Evolutionary conservation across 1,284 basidiomycete genomes (phyloP).

Genomic region (Melampsora larici-populina): DNA sequence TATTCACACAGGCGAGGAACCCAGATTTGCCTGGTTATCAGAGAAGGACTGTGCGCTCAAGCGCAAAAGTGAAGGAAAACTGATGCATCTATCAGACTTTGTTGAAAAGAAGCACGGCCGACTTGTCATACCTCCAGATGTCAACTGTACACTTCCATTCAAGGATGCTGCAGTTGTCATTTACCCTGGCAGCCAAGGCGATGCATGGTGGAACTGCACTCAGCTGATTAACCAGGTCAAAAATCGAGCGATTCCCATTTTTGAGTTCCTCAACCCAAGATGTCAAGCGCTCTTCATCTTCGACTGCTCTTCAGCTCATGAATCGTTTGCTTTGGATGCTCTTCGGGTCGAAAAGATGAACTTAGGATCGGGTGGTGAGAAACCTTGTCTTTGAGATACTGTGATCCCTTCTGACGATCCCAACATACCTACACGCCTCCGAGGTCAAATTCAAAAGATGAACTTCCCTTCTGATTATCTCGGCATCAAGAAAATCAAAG

Average conservation of each 20-base stretch:
- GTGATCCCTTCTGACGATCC: background rate
- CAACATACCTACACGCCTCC: background rate
- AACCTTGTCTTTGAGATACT: background rate
- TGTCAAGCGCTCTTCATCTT: too few relatives aligned
- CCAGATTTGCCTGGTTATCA: too few relatives aligned
- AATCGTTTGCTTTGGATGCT: too few relatives aligned
- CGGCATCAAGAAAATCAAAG: too few relatives aligned
- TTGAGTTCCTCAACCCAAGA: background rate
- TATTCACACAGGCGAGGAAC: background rate
- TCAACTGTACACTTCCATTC: too few relatives aligned
- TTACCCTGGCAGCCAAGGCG: slow-evolving; percentile 17
- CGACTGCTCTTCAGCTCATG: too few relatives aligned
- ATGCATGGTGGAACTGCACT: slow-evolving; percentile 20
- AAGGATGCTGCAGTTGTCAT: too few relatives aligned
- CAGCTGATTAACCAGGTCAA: slow-evolving; percentile 7
- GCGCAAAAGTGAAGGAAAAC: background rate
- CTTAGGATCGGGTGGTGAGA: background rate
- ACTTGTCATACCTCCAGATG: too few relatives aligned
- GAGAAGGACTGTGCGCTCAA: too few relatives aligned
- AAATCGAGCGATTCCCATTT: background rate
- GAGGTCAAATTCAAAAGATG: background rate
- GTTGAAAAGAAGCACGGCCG: too few relatives aligned
- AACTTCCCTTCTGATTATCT: background rate
- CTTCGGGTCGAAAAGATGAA: too few relatives aligned
- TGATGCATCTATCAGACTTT: too few relatives aligned